Evolutionary conservation across 176 grass and related monocot genomes (phyloP).

Genomic region (Raddia guianensis): DNA sequence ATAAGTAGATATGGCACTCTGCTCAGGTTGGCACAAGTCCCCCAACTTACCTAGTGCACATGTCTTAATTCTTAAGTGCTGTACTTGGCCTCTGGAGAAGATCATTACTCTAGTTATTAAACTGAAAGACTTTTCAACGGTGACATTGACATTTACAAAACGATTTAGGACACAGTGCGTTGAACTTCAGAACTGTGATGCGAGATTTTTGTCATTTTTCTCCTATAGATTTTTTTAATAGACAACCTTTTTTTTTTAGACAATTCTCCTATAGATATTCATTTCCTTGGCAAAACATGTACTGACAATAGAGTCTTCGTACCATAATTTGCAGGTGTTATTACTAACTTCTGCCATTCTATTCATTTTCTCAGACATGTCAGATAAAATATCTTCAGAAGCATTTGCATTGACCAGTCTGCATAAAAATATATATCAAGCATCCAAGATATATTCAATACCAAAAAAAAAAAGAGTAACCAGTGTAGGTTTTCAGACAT

Average conservation of each 20-base stretch:
- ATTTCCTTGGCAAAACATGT: background rate
- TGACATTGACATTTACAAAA: background rate
- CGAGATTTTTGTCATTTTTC: background rate
- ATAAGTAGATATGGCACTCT: background rate
- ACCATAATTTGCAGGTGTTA: background rate
- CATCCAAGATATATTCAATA: background rate
- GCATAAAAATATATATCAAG: background rate
- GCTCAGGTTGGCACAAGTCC: background rate
- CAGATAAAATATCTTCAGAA: constrained; percentile 12
- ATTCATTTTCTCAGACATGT: background rate
- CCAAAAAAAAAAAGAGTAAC: background rate
- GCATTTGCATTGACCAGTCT: background rate
- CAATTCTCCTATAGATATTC: background rate
- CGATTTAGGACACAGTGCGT: background rate
- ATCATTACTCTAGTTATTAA: constrained; percentile 1
- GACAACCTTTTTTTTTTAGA: too few species aligned
- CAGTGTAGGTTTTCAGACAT: background rate
- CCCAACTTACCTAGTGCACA: background rate
- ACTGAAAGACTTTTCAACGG: background rate
- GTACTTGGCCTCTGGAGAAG: background rate
- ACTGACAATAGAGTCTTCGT: background rate
- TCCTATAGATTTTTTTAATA: too few species aligned
- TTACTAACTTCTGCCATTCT: background rate
- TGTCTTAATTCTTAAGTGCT: background rate
- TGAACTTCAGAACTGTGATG: background rate